A percentile compares a stretch with the other conserved stretches of the same genome.
These are phyloP conservation scores for Udeniomyces megalosporus DNA, from an alignment of 768 basidiomycete genomes.

Conservation along the genomic window DNA sequence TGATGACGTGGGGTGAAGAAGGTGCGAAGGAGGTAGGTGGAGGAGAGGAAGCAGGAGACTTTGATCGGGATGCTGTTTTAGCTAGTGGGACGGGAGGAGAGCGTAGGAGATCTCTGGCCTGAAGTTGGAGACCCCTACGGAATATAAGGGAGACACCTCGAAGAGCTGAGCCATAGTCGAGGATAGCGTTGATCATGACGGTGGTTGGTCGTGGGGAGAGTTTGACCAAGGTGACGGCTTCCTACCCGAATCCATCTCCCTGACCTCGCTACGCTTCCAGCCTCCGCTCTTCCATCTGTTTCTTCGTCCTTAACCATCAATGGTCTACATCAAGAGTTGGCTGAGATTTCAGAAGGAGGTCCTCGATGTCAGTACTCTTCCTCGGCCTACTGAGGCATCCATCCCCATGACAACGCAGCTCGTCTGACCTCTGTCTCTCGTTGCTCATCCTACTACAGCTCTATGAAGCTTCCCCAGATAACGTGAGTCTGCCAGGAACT, in stretches of 20 bases:
- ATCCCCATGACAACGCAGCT: neutral
- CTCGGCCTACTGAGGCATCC: neutral
- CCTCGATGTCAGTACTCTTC: neutral
- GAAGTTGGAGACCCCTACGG: conserved; percentile 5
- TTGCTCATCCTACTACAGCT: conserved; percentile 37
- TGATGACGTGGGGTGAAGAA: neutral
- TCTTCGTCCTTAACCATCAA: neutral
- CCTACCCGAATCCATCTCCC: too few species aligned
- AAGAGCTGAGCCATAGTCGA: conserved; percentile 4
- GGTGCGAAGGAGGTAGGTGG: neutral
- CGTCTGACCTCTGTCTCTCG: neutral
- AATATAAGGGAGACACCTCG: conserved; percentile 9
- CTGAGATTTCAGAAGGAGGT: conserved; percentile 28
- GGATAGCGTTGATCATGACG: conserved; percentile 1
- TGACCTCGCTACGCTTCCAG: neutral
- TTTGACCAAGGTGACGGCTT: too few species aligned
- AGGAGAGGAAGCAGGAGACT: neutral
- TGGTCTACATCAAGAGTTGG: conserved; percentile 30
- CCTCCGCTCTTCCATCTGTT: neutral
- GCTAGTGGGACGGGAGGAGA: neutral
- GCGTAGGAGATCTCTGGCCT: conserved; percentile 3
- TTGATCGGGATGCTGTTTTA: too few species aligned
- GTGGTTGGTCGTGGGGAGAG: neutral
- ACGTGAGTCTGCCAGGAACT: neutral
- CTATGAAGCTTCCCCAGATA: conserved; percentile 38